Percentiles rank a stretch among this genome's conserved stretches.
These are phyloP conservation scores for Ensete ventricosum DNA, from an alignment of 176 grass and related monocot genomes.

Conservation along the genomic window DNA sequence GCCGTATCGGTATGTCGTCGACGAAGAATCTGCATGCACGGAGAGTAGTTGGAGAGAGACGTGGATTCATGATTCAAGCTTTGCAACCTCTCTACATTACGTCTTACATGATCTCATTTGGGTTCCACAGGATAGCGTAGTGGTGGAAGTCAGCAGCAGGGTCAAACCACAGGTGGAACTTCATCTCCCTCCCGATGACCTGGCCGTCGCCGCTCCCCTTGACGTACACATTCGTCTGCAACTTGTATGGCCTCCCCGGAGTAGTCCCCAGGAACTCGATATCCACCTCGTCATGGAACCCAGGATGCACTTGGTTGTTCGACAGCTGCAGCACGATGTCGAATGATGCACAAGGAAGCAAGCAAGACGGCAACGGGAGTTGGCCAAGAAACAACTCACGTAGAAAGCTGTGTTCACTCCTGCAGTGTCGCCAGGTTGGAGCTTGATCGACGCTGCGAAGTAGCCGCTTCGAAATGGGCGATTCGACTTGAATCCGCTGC, in stretches of 20 bases:
- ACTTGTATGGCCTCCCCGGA: conserved; percentile 40
- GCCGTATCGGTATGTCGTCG: conserved; percentile 50
- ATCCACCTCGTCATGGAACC: conserved; percentile 58
- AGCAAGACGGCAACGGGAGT: not conserved
- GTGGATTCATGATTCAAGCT: not conserved
- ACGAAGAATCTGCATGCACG: conserved; percentile 38
- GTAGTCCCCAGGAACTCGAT: conserved; percentile 61
- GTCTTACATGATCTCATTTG: conserved; percentile 41
- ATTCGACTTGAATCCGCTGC: conserved; percentile 59
- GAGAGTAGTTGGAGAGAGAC: not conserved
- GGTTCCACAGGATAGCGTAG: conserved; percentile 65
- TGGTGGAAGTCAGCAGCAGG: conserved; percentile 59
- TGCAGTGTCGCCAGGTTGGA: conserved; percentile 53
- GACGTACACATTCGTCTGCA: conserved; percentile 68
- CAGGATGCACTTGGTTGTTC: conserved; percentile 48
- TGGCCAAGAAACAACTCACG: conserved; percentile 1
- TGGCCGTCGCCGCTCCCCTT: conserved; percentile 44
- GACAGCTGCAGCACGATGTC: conserved; percentile 25
- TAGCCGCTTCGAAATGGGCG: conserved; percentile 38
- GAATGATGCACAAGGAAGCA: not conserved
- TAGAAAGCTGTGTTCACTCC: conserved; percentile 69
- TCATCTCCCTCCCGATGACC: conserved; percentile 44
- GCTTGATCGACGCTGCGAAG: conserved; percentile 44
- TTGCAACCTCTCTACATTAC: not conserved
- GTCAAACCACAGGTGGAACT: conserved; percentile 82